phyloP scores from a whole-genome alignment of 164 flowering plant species.

The Liriodendron chinense region DNA sequence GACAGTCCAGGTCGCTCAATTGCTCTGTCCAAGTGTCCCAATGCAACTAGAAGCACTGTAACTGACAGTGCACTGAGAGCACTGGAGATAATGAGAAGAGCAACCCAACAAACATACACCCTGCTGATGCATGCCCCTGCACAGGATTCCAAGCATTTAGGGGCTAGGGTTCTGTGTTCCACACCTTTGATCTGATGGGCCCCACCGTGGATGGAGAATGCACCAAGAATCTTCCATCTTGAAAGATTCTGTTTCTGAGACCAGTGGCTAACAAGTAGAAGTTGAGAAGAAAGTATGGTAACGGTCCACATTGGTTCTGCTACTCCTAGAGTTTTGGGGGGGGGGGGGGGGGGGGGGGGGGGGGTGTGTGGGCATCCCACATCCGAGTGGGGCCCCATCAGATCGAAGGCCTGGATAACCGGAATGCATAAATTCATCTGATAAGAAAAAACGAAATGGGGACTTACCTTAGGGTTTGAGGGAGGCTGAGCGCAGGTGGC shows the following conservation, averaged over 20 bases:
- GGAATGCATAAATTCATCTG: neutral
- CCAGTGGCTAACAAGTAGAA: too few relatives aligned
- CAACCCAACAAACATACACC: neutral
- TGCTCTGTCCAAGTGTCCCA: neutral
- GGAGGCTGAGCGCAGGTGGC: neutral
- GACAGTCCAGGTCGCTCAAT: too few relatives aligned
- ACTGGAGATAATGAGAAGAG: neutral
- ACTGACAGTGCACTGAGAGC: neutral
- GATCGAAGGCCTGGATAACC: neutral
- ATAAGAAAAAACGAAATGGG: neutral
- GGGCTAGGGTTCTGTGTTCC: too few relatives aligned
- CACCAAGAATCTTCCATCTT: too few relatives aligned
- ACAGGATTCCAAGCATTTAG: neutral
- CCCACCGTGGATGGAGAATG: too few relatives aligned
- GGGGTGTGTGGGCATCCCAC: neutral
- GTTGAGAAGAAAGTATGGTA: too few relatives aligned
- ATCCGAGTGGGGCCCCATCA: neutral
- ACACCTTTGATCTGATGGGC: too few relatives aligned
- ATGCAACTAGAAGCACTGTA: neutral
- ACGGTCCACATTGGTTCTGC: neutral
- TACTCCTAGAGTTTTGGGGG: neutral
- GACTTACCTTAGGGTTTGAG: constrained; percentile 8
- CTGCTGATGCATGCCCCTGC: neutral
- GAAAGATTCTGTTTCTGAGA: too few relatives aligned
- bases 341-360: too few relatives aligned